phyloP scores from a whole-genome alignment of 148 eudicot species.

The Diospyros lotus region DNA sequence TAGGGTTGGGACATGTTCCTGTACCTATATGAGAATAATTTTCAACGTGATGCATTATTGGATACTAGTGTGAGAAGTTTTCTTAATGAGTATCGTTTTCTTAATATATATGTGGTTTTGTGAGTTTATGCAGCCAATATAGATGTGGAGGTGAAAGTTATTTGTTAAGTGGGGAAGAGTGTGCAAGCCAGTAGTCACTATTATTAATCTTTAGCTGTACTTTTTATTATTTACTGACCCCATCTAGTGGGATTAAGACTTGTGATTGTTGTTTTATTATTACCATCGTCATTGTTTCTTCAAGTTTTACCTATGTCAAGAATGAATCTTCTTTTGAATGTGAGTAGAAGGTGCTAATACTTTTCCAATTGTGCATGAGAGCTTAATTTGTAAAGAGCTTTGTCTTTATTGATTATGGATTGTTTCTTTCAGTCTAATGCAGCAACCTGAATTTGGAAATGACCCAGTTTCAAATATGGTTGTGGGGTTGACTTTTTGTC shows the following conservation, averaged over 20 bases:
- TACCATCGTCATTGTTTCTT: neutral
- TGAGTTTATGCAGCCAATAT: neutral
- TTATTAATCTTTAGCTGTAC: no score
- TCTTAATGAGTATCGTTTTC: neutral
- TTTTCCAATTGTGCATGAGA: conserved; percentile 1
- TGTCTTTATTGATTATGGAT: conserved; percentile 6
- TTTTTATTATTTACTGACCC: no score
- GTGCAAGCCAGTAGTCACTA: neutral
- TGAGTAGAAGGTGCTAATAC: neutral
- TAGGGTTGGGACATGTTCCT: neutral
- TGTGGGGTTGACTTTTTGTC: conserved; percentile 60
- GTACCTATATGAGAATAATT: neutral
- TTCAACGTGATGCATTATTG: neutral
- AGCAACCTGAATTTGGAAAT: conserved; percentile 37
- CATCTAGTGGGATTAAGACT: no score
- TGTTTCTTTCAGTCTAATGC: conserved; percentile 18
- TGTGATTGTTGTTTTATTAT: neutral
- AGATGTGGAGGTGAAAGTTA: neutral
- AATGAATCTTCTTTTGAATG: neutral
- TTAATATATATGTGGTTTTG: neutral
- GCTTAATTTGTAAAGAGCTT: neutral
- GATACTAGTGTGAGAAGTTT: neutral
- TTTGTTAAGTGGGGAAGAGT: conserved; percentile 3
- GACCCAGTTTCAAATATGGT: conserved; percentile 67
- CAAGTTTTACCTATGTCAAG: neutral